These are phyloP conservation scores for Candida chilensis DNA, from an alignment of 805 yeast genomes.

Conservation along the genomic window DNA sequence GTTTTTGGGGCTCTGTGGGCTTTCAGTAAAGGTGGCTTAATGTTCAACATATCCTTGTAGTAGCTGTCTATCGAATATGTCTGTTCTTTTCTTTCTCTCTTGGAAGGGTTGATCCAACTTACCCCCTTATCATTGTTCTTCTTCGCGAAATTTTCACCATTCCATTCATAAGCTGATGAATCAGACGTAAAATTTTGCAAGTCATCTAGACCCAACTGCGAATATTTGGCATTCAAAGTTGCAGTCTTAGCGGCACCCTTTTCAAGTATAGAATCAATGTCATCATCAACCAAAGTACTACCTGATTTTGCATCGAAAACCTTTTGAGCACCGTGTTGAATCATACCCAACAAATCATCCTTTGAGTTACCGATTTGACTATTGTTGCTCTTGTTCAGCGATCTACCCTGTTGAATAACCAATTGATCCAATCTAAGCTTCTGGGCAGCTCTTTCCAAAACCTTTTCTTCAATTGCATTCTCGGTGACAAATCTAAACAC, in stretches of 20 bases:
- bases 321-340: slow-evolving; percentile 91
- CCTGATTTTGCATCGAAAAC: slow-evolving; percentile 53
- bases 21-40: slow-evolving; percentile 27
- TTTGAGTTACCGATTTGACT: slow-evolving; percentile 47
- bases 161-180: slow-evolving; percentile 93
- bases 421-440: slow-evolving; percentile 86
- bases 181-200: slow-evolving; percentile 86
- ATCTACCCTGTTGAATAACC: slow-evolving; percentile 89
- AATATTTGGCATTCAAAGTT: slow-evolving; percentile 70
- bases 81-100: slow-evolving; percentile 71
- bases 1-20: slow-evolving; percentile 54
- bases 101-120: slow-evolving; percentile 67
- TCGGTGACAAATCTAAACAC: slow-evolving; percentile 93
- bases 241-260: slow-evolving; percentile 80
- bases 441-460: slow-evolving; percentile 91
- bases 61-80: slow-evolving; percentile 71
- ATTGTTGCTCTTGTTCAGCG: slow-evolving; percentile 32
- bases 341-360: slow-evolving; percentile 89
- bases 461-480: slow-evolving; percentile 93
- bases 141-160: slow-evolving; percentile 78
- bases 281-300: slow-evolving; percentile 38
- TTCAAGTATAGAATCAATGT: slow-evolving; percentile 74
- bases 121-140: slow-evolving; percentile 30
- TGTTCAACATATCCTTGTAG: slow-evolving; percentile 56
- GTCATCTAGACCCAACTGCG: slow-evolving; percentile 85